Percentiles rank a stretch among this genome's conserved stretches.
phyloP scores from a whole-genome alignment of 2,329 filamentous ascomycete genomes.

The Diatrype stigma region DNA sequence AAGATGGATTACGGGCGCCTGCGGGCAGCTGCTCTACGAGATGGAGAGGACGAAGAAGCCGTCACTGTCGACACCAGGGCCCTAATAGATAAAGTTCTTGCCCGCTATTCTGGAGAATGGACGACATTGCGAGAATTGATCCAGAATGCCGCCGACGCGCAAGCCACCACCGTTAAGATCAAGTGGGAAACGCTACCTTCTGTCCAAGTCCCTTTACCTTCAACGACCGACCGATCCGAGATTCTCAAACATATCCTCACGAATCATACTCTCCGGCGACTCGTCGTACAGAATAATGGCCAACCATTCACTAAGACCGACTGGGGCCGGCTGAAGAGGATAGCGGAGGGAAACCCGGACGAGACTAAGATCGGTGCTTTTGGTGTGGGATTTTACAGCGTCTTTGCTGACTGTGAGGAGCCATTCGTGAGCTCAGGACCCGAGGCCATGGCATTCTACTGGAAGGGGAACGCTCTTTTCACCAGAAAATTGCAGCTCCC shows the following conservation, averaged over 20 bases:
- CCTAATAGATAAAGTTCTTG: slow-evolving; percentile 95
- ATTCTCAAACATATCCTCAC: slow-evolving; percentile 77
- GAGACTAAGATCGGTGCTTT: slow-evolving; percentile 99
- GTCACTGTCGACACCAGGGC: slow-evolving; percentile 97
- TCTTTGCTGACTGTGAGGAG: slow-evolving; percentile 97
- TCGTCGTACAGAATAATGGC: slow-evolving; percentile 93
- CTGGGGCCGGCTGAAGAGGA: slow-evolving; percentile 89
- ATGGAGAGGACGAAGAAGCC: slow-evolving; percentile 88
- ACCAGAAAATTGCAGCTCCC: slow-evolving; percentile 79
- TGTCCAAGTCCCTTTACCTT: slow-evolving; percentile 65
- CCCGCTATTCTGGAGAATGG: slow-evolving; percentile 95
- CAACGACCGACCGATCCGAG: slow-evolving; percentile 61
- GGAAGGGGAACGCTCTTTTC: slow-evolving; percentile 97
- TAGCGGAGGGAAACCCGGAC: slow-evolving; percentile 98
- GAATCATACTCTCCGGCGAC: slow-evolving; percentile 78
- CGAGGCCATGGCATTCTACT: slow-evolving; percentile 97
- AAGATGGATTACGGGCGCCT: slow-evolving; percentile 71
- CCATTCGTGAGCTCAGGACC: slow-evolving; percentile 91
- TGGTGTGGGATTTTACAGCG: slow-evolving; percentile 96
- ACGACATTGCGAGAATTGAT: slow-evolving; percentile 86
- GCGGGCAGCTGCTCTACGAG: slow-evolving; percentile 79
- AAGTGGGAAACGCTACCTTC: slow-evolving; percentile 91
- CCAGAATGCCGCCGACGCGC: slow-evolving; percentile 96
- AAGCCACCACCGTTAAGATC: slow-evolving; percentile 82
- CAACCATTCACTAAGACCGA: slow-evolving; percentile 84